A percentile compares a stretch with the other conserved stretches of the same genome.
Conservation (phyloP, 116 monocot genomes). For the Cymodocea nodosa region DNA sequence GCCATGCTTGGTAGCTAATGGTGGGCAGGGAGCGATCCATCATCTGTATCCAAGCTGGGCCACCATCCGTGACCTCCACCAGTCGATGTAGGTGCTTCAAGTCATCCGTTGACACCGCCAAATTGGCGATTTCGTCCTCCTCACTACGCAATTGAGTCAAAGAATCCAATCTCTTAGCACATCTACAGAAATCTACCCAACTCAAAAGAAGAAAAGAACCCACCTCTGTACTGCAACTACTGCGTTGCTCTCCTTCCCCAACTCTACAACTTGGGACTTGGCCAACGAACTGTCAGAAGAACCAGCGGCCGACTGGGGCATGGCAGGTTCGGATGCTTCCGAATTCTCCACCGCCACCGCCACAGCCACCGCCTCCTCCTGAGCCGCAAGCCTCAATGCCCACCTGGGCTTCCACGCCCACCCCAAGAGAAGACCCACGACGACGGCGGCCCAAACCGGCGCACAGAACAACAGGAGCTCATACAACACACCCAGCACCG, state of each 20-base stretch:
- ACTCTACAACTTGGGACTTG: background rate
- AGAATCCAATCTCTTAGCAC: background rate
- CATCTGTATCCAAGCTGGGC: constrained; percentile 54
- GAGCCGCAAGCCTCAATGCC: constrained; percentile 23
- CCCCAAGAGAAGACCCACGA: constrained; percentile 47
- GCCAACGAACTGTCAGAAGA: background rate
- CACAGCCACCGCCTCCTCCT: background rate
- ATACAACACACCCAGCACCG: constrained; percentile 17
- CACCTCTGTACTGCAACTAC: background rate
- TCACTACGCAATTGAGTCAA: background rate
- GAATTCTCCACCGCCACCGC: background rate
- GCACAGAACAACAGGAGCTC: constrained; percentile 45
- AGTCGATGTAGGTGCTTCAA: constrained; percentile 52
- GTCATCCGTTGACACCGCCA: constrained; percentile 42
- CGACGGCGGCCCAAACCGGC: constrained; percentile 46
- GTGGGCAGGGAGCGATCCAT: constrained; percentile 86
- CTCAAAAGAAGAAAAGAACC: background rate
- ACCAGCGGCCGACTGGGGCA: background rate
- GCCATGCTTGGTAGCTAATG: constrained; percentile 88
- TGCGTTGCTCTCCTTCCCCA: background rate
- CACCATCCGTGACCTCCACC: constrained; percentile 51
- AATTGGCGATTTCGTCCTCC: constrained; percentile 16
- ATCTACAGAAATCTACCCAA: background rate
- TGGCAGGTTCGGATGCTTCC: background rate
- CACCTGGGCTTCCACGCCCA: constrained; percentile 70